A percentile compares a stretch with the other conserved stretches of the same genome.
phyloP scores from a whole-genome alignment of 2,329 filamentous ascomycete species.

The Ophiostoma sp. region DNA sequence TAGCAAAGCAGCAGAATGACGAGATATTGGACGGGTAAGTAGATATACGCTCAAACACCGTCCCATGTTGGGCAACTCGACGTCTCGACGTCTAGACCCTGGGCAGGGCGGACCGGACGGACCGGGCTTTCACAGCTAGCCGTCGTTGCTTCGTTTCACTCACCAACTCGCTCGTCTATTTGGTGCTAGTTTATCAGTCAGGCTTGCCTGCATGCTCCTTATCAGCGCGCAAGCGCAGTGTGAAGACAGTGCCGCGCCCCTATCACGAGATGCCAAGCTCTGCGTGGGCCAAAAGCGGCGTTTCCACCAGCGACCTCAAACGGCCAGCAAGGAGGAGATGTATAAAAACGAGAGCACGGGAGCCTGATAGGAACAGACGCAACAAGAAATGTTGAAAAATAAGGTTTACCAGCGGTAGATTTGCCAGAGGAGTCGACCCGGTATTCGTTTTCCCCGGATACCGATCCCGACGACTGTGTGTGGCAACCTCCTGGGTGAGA shows the following conservation, averaged over 20 bases:
- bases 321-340: background rate
- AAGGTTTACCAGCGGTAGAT: background rate
- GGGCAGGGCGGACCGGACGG: background rate
- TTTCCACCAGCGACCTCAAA: slow-evolving; percentile 22
- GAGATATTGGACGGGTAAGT: background rate
- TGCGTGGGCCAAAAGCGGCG: slow-evolving; percentile 19
- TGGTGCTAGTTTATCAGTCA: background rate
- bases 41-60: background rate
- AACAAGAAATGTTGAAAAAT: slow-evolving; percentile 9
- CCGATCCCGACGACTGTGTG: background rate
- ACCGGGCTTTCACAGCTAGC: background rate
- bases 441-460: slow-evolving; percentile 2
- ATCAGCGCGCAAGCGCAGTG: background rate
- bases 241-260: background rate
- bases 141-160: background rate
- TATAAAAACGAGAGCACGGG: background rate
- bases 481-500: background rate
- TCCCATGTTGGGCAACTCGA: background rate
- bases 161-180: background rate
- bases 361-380: background rate
- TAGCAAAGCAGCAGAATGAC: background rate
- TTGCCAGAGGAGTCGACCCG: background rate
- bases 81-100: too few relatives aligned
- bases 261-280: slow-evolving; percentile 14
- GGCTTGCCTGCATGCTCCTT: too few relatives aligned